These are phyloP conservation scores for Colletotrichum musae DNA, from an alignment of 2,329 filamentous ascomycete genomes.

Conservation along the genomic window DNA sequence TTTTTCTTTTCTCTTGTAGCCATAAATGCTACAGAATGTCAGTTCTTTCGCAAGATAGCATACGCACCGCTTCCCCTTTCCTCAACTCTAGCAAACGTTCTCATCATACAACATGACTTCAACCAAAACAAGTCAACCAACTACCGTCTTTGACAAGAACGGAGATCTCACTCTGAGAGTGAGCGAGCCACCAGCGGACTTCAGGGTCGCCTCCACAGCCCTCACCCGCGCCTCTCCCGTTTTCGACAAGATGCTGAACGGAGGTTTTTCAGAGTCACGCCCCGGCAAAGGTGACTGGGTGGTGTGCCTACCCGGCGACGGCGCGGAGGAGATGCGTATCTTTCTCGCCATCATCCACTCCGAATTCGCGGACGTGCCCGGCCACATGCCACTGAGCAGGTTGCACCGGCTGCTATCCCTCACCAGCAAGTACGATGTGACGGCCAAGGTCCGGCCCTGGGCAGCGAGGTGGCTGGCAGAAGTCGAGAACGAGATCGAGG, in stretches of 20 bases:
- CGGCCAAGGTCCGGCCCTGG: not conserved
- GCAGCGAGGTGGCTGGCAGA: not conserved
- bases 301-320: conserved; percentile 50
- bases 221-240: conserved; percentile 47
- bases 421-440: conserved; percentile 8
- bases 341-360: conserved; percentile 51
- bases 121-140: too few species aligned
- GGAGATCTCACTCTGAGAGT: not conserved
- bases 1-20: too few species aligned
- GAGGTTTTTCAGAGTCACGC: conserved; percentile 46
- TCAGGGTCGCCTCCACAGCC: conserved; percentile 46
- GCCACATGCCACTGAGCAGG: not conserved
- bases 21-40: too few species aligned
- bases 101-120: too few species aligned
- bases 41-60: too few species aligned
- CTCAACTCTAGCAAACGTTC: too few species aligned
- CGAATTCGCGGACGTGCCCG: conserved; percentile 4
- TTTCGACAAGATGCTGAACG: conserved; percentile 48
- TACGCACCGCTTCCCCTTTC: too few species aligned
- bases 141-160: too few species aligned
- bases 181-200: conserved; percentile 13
- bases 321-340: conserved; percentile 45
- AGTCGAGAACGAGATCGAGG: not conserved
- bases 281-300: conserved; percentile 42
- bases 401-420: not conserved